Conservation (phyloP, 768 basidiomycete genomes). For the Termitomyces sp. region DNA sequence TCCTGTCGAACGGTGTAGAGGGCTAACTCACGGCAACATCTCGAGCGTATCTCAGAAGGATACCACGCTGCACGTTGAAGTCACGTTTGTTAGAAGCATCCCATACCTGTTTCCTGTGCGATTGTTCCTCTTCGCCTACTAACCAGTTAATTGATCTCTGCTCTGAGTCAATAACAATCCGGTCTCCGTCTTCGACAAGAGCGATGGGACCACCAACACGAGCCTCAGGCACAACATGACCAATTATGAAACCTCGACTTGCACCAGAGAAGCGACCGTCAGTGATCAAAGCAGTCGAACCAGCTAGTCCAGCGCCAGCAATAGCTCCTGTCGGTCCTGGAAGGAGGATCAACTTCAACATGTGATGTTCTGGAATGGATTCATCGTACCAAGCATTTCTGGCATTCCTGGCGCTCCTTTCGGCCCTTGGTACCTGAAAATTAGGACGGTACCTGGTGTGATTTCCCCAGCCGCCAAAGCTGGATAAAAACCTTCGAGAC, state of each 20-base stretch:
- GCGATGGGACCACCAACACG: conserved; percentile 84
- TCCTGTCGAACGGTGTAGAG: not conserved
- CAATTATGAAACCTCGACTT: conserved; percentile 50
- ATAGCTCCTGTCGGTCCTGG: conserved; percentile 75
- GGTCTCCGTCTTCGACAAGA: conserved; percentile 79
- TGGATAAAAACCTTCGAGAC: conserved; percentile 66
- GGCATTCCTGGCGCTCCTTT: conserved; percentile 94
- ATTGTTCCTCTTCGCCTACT: conserved; percentile 63
- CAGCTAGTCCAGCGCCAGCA: conserved; percentile 77
- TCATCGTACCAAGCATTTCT: conserved; percentile 46
- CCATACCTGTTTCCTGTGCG: conserved; percentile 59
- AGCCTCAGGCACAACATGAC: conserved; percentile 57
- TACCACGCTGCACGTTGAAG: conserved; percentile 66
- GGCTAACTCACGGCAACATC: conserved; percentile 73
- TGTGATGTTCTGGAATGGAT: not conserved
- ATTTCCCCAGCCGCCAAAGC: conserved; percentile 72
- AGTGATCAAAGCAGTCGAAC: conserved; percentile 76
- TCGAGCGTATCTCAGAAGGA: conserved; percentile 75
- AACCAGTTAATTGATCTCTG: conserved; percentile 65
- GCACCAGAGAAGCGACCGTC: conserved; percentile 91
- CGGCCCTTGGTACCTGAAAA: conserved; percentile 87
- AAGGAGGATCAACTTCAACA: conserved; percentile 1
- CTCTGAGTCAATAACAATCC: conserved; percentile 66
- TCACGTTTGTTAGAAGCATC: conserved; percentile 56
- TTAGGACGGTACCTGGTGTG: conserved; percentile 66